Conservation (phyloP, 2,329 filamentous ascomycete species). For the Dactylellina sp. region DNA sequence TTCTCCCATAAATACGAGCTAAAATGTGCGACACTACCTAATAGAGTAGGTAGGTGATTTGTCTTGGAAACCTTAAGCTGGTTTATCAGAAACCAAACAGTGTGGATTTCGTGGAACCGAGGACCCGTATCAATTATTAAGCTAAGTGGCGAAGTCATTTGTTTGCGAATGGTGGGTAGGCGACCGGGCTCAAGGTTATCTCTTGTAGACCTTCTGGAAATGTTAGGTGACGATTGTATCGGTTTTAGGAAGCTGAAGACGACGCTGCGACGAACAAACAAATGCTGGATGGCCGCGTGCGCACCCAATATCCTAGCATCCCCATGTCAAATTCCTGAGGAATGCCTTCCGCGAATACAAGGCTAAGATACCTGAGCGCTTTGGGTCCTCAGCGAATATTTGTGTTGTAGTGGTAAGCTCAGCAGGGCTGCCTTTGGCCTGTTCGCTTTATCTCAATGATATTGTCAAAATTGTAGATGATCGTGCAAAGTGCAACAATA, state of each 20-base stretch:
- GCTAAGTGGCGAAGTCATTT: conserved; percentile 23
- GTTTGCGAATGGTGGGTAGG: conserved; percentile 11
- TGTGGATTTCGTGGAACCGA: conserved; percentile 53
- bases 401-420: no score
- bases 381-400: no score
- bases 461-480: no score
- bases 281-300: conserved; percentile 10
- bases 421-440: no score
- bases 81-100: conserved; percentile 31
- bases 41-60: conserved; percentile 28
- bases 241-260: conserved; percentile 38
- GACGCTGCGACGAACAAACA: not conserved
- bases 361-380: not conserved
- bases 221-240: conserved; percentile 47
- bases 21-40: conserved; percentile 7
- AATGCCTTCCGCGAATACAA: conserved; percentile 31
- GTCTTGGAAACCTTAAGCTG: conserved; percentile 21
- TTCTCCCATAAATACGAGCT: conserved; percentile 12
- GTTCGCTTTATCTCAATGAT: no score
- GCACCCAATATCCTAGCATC: conserved; percentile 19
- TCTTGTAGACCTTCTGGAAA: conserved; percentile 50
- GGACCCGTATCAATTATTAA: conserved; percentile 22
- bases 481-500: no score
- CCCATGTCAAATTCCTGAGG: conserved; percentile 13
- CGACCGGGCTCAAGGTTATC: conserved; percentile 6